These are phyloP conservation scores for Talaromyces verruculosus DNA, from an alignment of 2,329 filamentous ascomycete species.

Conservation along the genomic window DNA sequence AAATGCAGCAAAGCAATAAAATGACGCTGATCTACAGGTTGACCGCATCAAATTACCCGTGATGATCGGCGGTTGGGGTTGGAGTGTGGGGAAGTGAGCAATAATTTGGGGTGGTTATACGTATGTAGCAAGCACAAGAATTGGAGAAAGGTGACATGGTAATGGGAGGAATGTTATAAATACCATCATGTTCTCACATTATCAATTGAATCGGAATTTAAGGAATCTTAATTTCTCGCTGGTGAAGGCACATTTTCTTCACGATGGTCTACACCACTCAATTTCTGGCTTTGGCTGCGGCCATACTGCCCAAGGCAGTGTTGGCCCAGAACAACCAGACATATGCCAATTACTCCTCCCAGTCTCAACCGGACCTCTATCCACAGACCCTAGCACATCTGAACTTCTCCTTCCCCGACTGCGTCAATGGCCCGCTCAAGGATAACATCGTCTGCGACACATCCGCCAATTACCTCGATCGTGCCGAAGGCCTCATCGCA, in stretches of 20 bases:
- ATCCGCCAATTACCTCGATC: conserved; percentile 36
- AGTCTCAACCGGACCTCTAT: conserved; percentile 18
- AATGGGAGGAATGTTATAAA: neutral
- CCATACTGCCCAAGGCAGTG: conserved; percentile 12
- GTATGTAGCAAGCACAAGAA: neutral
- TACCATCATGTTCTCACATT: neutral
- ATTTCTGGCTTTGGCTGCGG: neutral
- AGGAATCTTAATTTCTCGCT: neutral
- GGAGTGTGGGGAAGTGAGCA: neutral
- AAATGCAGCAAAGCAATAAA: neutral
- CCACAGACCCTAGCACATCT: conserved; percentile 7
- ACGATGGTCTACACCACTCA: conserved; percentile 1
- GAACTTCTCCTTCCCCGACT: conserved; percentile 48
- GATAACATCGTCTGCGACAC: conserved; percentile 53
- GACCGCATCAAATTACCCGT: neutral
- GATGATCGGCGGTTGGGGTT: neutral
- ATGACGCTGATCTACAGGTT: neutral
- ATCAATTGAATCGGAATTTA: neutral
- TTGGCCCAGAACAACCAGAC: conserved; percentile 18
- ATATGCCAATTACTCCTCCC: conserved; percentile 19
- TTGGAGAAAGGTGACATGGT: neutral
- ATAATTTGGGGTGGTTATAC: neutral
- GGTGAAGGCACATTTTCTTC: neutral
- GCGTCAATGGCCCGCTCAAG: conserved; percentile 49
- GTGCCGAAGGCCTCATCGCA: conserved; percentile 49